Conservation (phyloP, 148 eudicot genomes). For the Selenicereus undatus region DNA sequence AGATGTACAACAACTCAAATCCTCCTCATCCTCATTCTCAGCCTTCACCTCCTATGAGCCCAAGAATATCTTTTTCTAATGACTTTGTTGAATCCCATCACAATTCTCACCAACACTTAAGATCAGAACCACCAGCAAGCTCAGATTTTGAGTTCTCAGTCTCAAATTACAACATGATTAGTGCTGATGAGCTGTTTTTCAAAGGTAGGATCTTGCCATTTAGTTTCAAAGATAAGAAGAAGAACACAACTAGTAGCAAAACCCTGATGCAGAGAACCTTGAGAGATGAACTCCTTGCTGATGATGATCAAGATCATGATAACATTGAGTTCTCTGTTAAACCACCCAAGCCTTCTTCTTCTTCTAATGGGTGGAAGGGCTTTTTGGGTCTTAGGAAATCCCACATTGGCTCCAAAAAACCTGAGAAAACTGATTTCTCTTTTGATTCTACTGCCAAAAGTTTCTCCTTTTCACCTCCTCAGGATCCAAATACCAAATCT, state of each 20-base stretch:
- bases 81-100: conserved; percentile 71
- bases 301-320: conserved; percentile 38
- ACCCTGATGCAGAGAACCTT: conserved; percentile 41
- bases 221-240: conserved; percentile 42
- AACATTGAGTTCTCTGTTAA: conserved; percentile 32
- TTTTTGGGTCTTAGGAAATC: conserved; percentile 71
- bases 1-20: conserved; percentile 52
- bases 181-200: conserved; percentile 80
- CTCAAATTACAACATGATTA: conserved; percentile 47
- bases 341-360: conserved; percentile 48
- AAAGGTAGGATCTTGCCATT: conserved; percentile 73
- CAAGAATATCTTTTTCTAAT: conserved; percentile 88
- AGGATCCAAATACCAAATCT: conserved; percentile 24
- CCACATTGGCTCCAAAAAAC: conserved; percentile 65
- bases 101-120: conserved; percentile 18
- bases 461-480: conserved; percentile 27
- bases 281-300: conserved; percentile 61
- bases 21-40: conserved; percentile 6
- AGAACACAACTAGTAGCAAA: not conserved
- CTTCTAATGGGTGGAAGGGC: conserved; percentile 61
- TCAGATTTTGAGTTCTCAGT: conserved; percentile 81
- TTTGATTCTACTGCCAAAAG: conserved; percentile 26
- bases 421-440: conserved; percentile 34
- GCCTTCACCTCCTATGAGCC: conserved; percentile 53
- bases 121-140: conserved; percentile 41